Evolutionary conservation across 768 basidiomycete species (phyloP), one percentile per base, ranked within the genome.

Genomic region (Russula virescens): DNA sequence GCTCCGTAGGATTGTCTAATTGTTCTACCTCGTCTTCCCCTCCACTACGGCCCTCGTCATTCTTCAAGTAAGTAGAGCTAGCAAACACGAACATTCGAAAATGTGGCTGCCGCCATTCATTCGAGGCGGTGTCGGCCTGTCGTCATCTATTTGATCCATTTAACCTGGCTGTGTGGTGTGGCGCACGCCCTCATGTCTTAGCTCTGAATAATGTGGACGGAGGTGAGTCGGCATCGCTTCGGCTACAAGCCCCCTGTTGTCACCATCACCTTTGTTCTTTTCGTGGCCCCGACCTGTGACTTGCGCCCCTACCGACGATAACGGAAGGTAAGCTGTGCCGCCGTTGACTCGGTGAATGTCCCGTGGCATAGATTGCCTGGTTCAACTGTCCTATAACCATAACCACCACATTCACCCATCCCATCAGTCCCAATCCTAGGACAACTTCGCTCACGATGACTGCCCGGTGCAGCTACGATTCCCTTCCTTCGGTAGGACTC

Each of bases 141-240:
- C 35, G 18, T 18, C 48, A 19, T 25, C 47, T 49, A 43, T 34
- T 42, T 55, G 35, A 34, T 42, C 26, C 21, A 18, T 19, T 43
- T 19, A 38, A 16, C 42, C 23, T 19, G 23, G 26, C 35, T 25
- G 23, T 51, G 48, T 53, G 23, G 25, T 28, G 62, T 58, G 51
- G 57, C 62, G 18, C 26, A 19, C 35, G 35, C 3, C 43, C 28
- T 53, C 62, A 43, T 59, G 57, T 58, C 26, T 40, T 34, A 40
- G 43, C 43, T 60, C 53, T 64, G 58, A 56, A 43, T 38, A 56
- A 53, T 40, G 45, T 53, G 51, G 46, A 28, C 26, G 21, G 34
- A 31, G 18, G 19, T 9, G 23, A 31, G 25, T 58, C 48, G 35
- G 50, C 62, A 58, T 52, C 45, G 51, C 51, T 16, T 43, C 46